Evolutionary conservation across 768 basidiomycete genomes (phyloP), one percentile per base, ranked within the genome.

Genomic region (Rhodocollybia butyracea): DNA sequence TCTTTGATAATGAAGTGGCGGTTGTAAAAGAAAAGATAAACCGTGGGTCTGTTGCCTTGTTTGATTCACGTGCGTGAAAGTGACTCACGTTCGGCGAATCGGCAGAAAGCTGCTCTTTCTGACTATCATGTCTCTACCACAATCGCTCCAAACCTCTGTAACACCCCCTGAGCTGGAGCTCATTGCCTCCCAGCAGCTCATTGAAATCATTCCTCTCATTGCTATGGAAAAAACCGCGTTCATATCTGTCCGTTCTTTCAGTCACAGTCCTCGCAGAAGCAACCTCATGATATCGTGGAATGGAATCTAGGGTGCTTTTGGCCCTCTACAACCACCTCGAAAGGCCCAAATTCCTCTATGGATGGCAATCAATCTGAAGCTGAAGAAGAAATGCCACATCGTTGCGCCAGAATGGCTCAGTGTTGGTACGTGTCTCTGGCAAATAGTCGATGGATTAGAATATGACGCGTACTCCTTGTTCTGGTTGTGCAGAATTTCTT

Each of bases 371-470:
- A 93, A 96, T 65, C 75, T 98, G 47, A 99, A 99, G 73, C 68
- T 86, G 64, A 97, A 98, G 77, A 89, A 91, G 68, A 95, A 94
- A 70, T 98, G 96, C 59, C 86, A 91, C 61, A 93, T 99, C 47
- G 78, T 98, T 13, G 79, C 93, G 1, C 97, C 97, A 3, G 78
- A 81, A 29, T 99, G 97, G 97, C 75, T 99, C 27, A 83, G 76
- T 59, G 82, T 90, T 39, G 93, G 94, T 95, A 59, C 57, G 89
- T 24, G 46, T 48, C 6, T 52, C 26, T n/a, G 29, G 24, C 17
- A 29, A 6, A 1, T 7, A 55, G 36, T 46, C 13, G 19, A 29
- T 13, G 24, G 24, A n/a, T n/a, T n/a, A n/a, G n/a, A n/a, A n/a
- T 26, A 47, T 24, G 22, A 30, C 38, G 15, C 27, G 17, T 11